Evolutionary conservation across 2,329 filamentous ascomycete genomes (phyloP), one percentile per base, ranked within the genome.

Genomic region (Aspergillus aculeatinus): DNA sequence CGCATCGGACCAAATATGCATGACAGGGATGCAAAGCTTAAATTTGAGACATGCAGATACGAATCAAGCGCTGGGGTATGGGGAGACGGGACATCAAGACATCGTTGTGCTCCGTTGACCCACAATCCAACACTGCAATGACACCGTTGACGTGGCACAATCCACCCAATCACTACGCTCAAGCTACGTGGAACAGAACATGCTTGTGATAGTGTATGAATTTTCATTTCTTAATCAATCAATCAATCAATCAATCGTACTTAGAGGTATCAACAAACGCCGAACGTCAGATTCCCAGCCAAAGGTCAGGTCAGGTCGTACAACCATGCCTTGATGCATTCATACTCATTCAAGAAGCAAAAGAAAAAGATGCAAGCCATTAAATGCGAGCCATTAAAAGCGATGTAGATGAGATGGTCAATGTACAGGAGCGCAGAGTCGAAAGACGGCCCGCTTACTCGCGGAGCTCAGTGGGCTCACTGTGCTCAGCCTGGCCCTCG

Each of bases 381-480:
- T 59, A 51, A 58, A 39, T 35, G 48, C 48, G 33, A 48, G 58
- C 50, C 25, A 47, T 48, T 60, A 56, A 54, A 59, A 47, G 47
- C 42, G 42, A 48, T 51, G 35, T 48, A 55, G 42, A 51, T 25
- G 48, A 55, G 42, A 48, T 27, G 12, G 47, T 55, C 53, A 55
- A 55, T 55, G 21, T 55, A 55, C 44, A 55, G 33, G 23, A 35
- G 19, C 52, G 31, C 27, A 23, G 25, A 29, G 33, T 42, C n/a
- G 11, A 5, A 29, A 48, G 35, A 16, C 14, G 16, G 19, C n/a
- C 35, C 35, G 33, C 57, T 63, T 64, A 67, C 59, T 67, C 65
- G 48, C 52, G 59, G n/a, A 67, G 65, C 60, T 66, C 64, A 12
- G 47, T 57, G 31, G 64, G 64, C 57, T 67, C 65, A 19, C 56